Base-by-base conservation (phyloP, 257 asterid genomes). In the Craterostigma plantagineum region DNA sequence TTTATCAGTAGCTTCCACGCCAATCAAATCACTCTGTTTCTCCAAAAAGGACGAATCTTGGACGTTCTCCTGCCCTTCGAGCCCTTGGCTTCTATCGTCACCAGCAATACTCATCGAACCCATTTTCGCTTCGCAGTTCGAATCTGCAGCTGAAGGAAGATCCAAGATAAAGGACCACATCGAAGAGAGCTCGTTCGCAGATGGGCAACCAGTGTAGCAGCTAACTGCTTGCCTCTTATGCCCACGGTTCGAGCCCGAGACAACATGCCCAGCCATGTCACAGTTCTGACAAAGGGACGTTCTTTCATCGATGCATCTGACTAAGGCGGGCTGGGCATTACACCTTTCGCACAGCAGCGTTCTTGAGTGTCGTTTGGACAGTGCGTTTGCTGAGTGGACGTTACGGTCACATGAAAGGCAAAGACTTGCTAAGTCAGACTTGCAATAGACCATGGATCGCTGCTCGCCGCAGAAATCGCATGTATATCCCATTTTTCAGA, bases 261-360 rank as follows among this genome's bases (percentile, higher is more conserved):
- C 4, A 6, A 23, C 61, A 51, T 79, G 95, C 43, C 58, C 92
- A 45, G 18, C 36, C 97, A 92, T 73, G 59, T 87, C 95, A 53
- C 97, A 87, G 42, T 63, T 68, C 49, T 79, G 72, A 54, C 97
- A 87, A 49, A 87, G 91, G 34, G 86, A 81, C 12, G 56, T 48
- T 46, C 68, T 65, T 47, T 85, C 92, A 58, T 72, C 91, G 1
- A 64, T 43, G 46, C 92, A 87, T 64, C 93, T 66, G 30, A 69
- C 65, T 11, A 66, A 30, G 38, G 93, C 93, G 3, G 97, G 92
- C 53, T 76, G 82, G 38, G 53, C 46, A 57, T 67, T 60, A 59
- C 97, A 87, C 59, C 91, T 78, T 46, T 73, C 97, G 14, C 97
- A 87, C 33, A 82, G 39, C 33, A 87, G 80, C 14, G 97, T 79